Conservation (phyloP, 306 rosid species). For the Citrullus mucosospermus region DNA sequence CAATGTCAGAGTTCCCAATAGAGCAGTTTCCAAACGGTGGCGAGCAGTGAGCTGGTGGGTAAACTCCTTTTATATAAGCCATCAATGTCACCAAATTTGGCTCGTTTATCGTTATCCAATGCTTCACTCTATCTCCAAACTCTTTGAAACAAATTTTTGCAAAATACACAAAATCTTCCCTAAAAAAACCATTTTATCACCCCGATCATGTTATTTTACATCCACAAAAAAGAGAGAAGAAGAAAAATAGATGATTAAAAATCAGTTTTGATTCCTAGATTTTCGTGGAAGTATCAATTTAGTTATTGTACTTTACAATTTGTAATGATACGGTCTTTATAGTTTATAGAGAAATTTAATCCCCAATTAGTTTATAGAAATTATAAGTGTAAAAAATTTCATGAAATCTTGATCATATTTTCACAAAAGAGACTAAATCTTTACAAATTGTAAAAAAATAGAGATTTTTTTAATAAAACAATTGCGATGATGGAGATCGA, state of each 20-base stretch:
- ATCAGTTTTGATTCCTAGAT: too few relatives aligned
- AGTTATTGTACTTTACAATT: too few relatives aligned
- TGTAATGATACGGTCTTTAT: too few relatives aligned
- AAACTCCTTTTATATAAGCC: conserved; percentile 21
- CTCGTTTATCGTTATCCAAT: conserved; percentile 46
- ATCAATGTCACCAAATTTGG: conserved; percentile 18
- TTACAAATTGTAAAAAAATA: too few relatives aligned
- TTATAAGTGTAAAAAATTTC: too few relatives aligned
- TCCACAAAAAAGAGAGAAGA: not conserved
- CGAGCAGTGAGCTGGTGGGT: conserved; percentile 46
- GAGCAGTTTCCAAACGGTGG: conserved; percentile 59
- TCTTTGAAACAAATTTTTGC: conserved; percentile 35
- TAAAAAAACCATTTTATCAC: not conserved
- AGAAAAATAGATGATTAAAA: not conserved
- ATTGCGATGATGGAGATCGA: too few relatives aligned
- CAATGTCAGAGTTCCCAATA: conserved; percentile 38
- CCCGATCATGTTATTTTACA: not conserved
- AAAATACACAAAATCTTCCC: conserved; percentile 43
- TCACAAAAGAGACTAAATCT: too few relatives aligned
- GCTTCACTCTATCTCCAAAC: conserved; percentile 41
- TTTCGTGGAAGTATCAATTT: too few relatives aligned
- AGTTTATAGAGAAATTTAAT: too few relatives aligned
- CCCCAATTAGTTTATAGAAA: too few relatives aligned
- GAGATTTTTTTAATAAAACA: too few relatives aligned
- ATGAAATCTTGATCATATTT: too few relatives aligned